Evolutionary conservation across 495 filamentous ascomycete species (phyloP).

Genomic region (Daldinia childiae): DNA sequence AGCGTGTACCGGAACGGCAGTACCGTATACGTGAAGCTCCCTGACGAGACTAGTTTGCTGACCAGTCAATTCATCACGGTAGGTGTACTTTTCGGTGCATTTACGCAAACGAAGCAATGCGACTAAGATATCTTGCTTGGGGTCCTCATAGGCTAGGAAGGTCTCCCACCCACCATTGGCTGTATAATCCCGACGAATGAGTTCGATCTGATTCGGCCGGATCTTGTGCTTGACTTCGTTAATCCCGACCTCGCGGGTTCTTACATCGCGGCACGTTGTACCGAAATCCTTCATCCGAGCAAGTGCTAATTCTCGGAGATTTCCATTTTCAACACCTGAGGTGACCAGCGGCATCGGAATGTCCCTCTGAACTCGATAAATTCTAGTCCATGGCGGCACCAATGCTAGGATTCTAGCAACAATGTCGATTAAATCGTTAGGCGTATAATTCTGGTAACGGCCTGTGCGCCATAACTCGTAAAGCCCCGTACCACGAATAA

Average conservation of each 20-base stretch:
- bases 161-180: conserved; percentile 99
- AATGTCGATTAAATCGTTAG: conserved; percentile 93
- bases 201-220: conserved; percentile 92
- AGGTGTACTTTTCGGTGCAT: conserved; percentile 89
- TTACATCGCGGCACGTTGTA: conserved; percentile 96
- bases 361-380: conserved; percentile 97
- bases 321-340: conserved; percentile 96
- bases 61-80: conserved; percentile 82
- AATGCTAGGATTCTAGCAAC: conserved; percentile 94
- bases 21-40: conserved; percentile 96
- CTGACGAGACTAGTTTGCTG: conserved; percentile 92
- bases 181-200: conserved; percentile 92
- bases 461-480: conserved; percentile 98
- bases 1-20: conserved; percentile 92
- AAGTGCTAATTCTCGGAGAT: conserved; percentile 90
- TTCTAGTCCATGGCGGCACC: conserved; percentile 96
- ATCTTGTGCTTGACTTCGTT: conserved; percentile 99
- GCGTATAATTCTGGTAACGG: conserved; percentile 97
- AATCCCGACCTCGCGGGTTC: conserved; percentile 95
- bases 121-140: conserved; percentile 97
- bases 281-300: conserved; percentile 99
- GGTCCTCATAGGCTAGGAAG: conserved; percentile 96
- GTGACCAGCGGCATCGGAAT: conserved; percentile 99
- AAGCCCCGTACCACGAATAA: conserved; percentile 95
- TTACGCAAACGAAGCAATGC: conserved; percentile 89